These are phyloP conservation scores for Chaetomium sp. DNA, from an alignment of 2,329 filamentous ascomycete genomes.

Conservation along the genomic window DNA sequence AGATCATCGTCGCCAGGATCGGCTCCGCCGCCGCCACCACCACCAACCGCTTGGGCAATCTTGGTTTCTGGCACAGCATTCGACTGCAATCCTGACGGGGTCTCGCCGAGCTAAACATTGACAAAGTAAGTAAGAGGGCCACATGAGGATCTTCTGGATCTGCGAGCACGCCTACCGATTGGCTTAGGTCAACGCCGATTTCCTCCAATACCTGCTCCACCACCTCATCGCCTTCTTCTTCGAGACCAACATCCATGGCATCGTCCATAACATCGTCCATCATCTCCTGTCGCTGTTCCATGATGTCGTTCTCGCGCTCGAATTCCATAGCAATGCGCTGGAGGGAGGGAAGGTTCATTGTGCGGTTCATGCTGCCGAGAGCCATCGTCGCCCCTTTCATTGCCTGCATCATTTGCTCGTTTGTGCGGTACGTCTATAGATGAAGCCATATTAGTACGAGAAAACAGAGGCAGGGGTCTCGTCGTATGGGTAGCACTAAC, in stretches of 20 bases:
- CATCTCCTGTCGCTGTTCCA: conserved; percentile 99
- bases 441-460: background rate
- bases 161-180: conserved; percentile 66
- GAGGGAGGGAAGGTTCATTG: conserved; percentile 94
- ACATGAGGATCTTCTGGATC: background rate
- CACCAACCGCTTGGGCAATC: conserved; percentile 83
- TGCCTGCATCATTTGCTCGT: conserved; percentile 99
- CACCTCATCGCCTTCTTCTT: conserved; percentile 95
- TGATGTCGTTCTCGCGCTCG: conserved; percentile 97
- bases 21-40: conserved; percentile 52
- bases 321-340: conserved; percentile 99
- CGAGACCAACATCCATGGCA: conserved; percentile 84
- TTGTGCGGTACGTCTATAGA: conserved; percentile 85
- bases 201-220: conserved; percentile 96
- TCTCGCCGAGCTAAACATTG: conserved; percentile 75
- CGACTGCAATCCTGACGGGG: conserved; percentile 80
- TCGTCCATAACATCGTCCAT: conserved; percentile 99
- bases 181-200: conserved; percentile 90
- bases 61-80: conserved; percentile 70
- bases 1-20: conserved; percentile 85
- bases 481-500: conserved; percentile 48
- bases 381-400: conserved; percentile 98
- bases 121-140: conserved; percentile 37
- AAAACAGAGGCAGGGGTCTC: background rate
- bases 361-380: conserved; percentile 93